Conservation (phyloP, 2,329 filamentous ascomycete species). For the Aspergillus neotritici region DNA sequence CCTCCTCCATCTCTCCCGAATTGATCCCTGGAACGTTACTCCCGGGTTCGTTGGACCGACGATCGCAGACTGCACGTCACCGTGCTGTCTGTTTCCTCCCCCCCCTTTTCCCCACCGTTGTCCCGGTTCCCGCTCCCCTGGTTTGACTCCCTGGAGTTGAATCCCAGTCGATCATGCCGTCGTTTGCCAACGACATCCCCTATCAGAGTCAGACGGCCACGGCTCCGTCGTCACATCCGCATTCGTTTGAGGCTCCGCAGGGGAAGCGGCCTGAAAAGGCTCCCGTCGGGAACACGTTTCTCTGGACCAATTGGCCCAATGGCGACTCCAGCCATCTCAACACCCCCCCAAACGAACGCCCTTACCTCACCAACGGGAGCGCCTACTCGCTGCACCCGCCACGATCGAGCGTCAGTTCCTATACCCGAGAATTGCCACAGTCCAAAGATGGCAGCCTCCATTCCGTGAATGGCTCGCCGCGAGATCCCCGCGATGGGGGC, state of each 20-base stretch:
- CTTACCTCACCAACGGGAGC: conserved; percentile 46
- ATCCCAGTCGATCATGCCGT: conserved; percentile 31
- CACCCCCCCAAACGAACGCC: conserved; percentile 34
- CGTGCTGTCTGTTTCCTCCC: neutral
- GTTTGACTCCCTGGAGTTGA: conserved; percentile 2
- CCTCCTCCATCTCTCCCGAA: neutral
- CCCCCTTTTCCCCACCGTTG: neutral
- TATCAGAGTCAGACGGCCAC: conserved; percentile 31
- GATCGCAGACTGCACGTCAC: conserved; percentile 9
- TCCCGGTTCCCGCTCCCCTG: neutral
- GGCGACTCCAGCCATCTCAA: conserved; percentile 39
- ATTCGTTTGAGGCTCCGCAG: conserved; percentile 36
- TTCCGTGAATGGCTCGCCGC: conserved; percentile 33
- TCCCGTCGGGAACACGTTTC: conserved; percentile 41
- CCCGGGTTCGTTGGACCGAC: conserved; percentile 10
- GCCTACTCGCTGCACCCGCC: conserved; percentile 58
- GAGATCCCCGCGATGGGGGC: conserved; percentile 29
- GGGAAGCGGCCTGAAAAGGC: conserved; percentile 42
- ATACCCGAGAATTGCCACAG: conserved; percentile 36
- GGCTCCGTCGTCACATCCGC: conserved; percentile 31
- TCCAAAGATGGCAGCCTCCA: conserved; percentile 47
- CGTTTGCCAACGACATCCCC: conserved; percentile 33
- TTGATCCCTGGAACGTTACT: too few relatives aligned
- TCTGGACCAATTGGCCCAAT: conserved; percentile 44
- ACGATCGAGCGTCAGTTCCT: conserved; percentile 42